Conservation (phyloP, 164 flowering plant genomes). For the Vitis cinerea region DNA sequence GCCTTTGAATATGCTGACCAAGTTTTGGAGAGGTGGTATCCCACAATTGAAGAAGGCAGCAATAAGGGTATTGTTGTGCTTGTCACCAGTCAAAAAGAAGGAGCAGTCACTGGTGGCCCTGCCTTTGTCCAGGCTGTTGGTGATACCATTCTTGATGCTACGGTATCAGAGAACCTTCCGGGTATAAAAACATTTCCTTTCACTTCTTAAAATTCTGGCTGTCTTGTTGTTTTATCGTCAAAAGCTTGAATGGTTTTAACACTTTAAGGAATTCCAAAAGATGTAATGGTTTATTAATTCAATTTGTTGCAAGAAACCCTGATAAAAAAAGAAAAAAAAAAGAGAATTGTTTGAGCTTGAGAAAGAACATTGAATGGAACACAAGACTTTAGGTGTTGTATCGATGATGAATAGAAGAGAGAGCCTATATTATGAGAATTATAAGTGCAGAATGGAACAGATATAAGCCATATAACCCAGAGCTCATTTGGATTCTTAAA, state of each 20-base stretch:
- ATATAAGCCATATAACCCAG: background rate
- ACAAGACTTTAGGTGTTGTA: background rate
- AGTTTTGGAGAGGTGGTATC: constrained; percentile 94
- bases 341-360: background rate
- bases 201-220: background rate
- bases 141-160: constrained; percentile 81
- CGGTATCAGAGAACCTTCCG: constrained; percentile 93
- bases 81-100: constrained; percentile 96
- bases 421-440: background rate
- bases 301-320: background rate
- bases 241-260: background rate
- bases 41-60: constrained; percentile 82
- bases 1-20: constrained; percentile 97
- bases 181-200: constrained; percentile 37
- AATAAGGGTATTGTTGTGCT: constrained; percentile 93
- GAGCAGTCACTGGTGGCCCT: constrained; percentile 96
- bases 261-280: too few relatives aligned
- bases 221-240: background rate
- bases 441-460: background rate
- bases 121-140: constrained; percentile 87
- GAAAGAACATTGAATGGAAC: background rate
- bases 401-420: background rate
- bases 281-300: background rate
- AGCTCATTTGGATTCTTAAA: background rate
- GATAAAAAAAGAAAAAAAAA: too few relatives aligned